Evolutionary conservation across 1,284 basidiomycete genomes (phyloP).

Genomic region (Moesziomyces parantarcticus): DNA sequence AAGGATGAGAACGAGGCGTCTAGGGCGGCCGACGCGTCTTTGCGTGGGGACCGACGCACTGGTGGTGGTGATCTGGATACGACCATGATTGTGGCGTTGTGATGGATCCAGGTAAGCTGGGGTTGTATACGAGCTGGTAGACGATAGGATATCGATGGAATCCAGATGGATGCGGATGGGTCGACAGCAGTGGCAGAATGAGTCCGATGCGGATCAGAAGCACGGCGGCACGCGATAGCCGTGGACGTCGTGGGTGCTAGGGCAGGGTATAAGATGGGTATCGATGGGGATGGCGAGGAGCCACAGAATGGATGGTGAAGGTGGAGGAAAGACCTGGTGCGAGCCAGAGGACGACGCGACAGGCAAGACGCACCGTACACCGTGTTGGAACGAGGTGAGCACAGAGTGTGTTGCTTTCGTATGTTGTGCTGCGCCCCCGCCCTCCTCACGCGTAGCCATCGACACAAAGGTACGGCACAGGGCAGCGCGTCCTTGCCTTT

Average conservation of each 20-base stretch:
- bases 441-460: no score
- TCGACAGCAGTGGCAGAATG: no score
- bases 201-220: no score
- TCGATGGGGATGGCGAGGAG: not conserved
- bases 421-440: not conserved
- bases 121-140: not conserved
- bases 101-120: not conserved
- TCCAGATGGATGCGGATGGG: not conserved
- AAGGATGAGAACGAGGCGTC: conserved; percentile 15
- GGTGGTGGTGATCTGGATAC: conserved; percentile 38
- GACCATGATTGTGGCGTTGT: conserved; percentile 16
- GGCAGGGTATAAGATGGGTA: not conserved
- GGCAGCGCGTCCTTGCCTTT: not conserved
- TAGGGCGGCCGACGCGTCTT: conserved; percentile 11
- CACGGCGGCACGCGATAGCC: no score
- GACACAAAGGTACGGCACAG: no score
- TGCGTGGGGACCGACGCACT: conserved; percentile 34
- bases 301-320: not conserved
- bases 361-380: no score
- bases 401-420: not conserved
- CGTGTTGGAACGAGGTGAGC: not conserved
- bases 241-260: not conserved
- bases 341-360: not conserved
- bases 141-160: not conserved
- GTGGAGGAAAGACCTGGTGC: not conserved